Evolutionary conservation across 306 rosid genomes (phyloP), one percentile per base, ranked within the genome.

Genomic region (Canavalia gladiata): DNA sequence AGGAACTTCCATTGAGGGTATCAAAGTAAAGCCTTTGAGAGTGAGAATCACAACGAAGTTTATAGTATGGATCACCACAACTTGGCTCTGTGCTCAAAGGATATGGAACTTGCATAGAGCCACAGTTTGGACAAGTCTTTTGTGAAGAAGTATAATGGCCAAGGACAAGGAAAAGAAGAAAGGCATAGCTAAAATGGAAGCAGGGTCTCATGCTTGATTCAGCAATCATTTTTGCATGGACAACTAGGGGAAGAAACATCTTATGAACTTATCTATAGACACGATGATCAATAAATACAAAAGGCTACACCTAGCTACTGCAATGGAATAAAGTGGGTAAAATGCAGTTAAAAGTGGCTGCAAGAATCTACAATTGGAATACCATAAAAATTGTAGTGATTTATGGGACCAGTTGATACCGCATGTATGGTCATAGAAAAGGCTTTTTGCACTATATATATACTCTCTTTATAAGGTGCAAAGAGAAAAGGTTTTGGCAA

Each of bases 81-180:
- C 68, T 77, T 28, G 85, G 86, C 68, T 79, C 73, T 59, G 96
- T 90, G 89, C 98, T 93, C 72, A 95, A 77, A 63, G 99, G 99
- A n/a, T 91, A 95, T 5, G 98, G 94, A 49, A 95, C 85, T 79
- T 89, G 78, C 29, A 85, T 67, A 75, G 86, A 33, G 69, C 99
- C 98, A 85, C 99, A 95, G 67, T 83, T 89, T 12, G 97, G 90
- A 55, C 99, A 93, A n/a, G 88, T 85, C 76, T 87, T 89, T 43
- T 88, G 96, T 37, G 96, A 89, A 84, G 33, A 77, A 76, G 88
- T 65, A 49, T 37, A 59, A 13, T 28, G 85, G 81, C 59, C 50
- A 8, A 88, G 68, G 58, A 70, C 75, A 84, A 89, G 65, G 75
- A 81, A 81, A 76, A 88, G 80, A 28, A 84, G 73, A 57, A 88